Evolutionary conservation across 257 asterid species (phyloP), one percentile per base, ranked within the genome.

Genomic region (Solanum appendiculatum): DNA sequence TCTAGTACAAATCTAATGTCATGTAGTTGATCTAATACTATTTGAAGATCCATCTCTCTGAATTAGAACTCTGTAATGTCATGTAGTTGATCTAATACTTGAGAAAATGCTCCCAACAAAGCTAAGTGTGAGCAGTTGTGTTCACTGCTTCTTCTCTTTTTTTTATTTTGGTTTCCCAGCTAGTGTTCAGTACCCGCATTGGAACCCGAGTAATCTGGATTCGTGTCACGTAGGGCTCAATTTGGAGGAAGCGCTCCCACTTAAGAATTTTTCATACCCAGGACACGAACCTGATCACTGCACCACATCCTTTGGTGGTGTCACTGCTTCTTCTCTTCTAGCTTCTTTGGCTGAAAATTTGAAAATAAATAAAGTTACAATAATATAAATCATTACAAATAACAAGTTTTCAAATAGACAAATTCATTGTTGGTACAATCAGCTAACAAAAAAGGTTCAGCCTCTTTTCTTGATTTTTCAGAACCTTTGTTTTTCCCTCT

Each of bases 281-380:
- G 15, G 15, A 42, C 2, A 42, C 1, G 48, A 42, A 42, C 48
- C 5, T 1, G 48, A 42, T 6, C 58, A 48, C 58, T 15, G 21
- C 58, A 48, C 2, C 58, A 48, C 51, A 44, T 44, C 51, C 48
- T 42, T 42, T 42, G 48, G 1, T 42, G 48, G 48, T 42, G 6
- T 54, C 34, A 74, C 51, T 56, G 21, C 85, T 86, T 74, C 74
- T 86, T 86, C 73, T 86, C 88, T 54, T 86, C 85, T 74, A 70
- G 85, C 42, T 86, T 86, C 64, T 40, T 72, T 15, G 85, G 88
- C 75, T 86, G 75, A 42, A 86, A 58, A 51, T 16, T 7, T 69
- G 77, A 31, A 69, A 29, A 66, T 66, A 69, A 3, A 31, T 15
- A 1, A 31, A 69, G 16, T 72, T 20, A 72, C 15, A 34, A 72